These are phyloP conservation scores for Hypsizygus marmoreus DNA, from an alignment of 768 basidiomycete species.

Conservation along the genomic window DNA sequence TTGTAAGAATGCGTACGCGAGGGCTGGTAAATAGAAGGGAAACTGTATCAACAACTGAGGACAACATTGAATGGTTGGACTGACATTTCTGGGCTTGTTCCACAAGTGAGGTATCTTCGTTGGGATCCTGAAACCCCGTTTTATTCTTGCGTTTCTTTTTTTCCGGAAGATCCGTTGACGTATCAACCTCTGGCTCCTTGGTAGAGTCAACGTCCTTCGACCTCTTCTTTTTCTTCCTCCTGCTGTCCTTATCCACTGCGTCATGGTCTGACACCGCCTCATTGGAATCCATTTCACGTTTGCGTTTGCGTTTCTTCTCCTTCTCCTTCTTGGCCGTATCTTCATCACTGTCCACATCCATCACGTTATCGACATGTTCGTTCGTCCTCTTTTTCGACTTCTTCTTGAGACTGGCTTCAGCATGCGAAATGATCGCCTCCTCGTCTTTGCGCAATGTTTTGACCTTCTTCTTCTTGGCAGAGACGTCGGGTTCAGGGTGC, in stretches of 20 bases:
- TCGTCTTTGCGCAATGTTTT: constrained; percentile 4
- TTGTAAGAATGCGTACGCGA: constrained; percentile 58
- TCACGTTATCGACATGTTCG: neutral
- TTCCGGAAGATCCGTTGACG: constrained; percentile 8
- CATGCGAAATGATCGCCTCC: neutral
- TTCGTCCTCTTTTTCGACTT: constrained; percentile 5
- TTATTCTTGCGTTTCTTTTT: constrained; percentile 43
- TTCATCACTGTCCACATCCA: neutral
- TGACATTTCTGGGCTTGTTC: constrained; percentile 45
- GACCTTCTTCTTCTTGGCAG: constrained; percentile 7
- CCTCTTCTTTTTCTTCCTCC: constrained; percentile 22
- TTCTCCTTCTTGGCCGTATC: constrained; percentile 9
- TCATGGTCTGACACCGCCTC: constrained; percentile 6
- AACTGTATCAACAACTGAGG: no score
- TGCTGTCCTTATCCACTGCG: constrained; percentile 7
- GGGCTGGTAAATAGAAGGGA: constrained; percentile 27
- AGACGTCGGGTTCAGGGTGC: constrained; percentile 1
- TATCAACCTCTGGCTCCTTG: constrained; percentile 5
- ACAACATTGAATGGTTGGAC: no score
- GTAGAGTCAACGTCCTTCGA: constrained; percentile 6
- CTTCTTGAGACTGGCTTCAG: constrained; percentile 6
- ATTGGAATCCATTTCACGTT: constrained; percentile 9
- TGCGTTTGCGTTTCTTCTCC: constrained; percentile 24
- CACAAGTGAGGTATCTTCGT: constrained; percentile 36
- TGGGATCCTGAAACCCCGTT: constrained; percentile 46